phyloP scores from a whole-genome alignment of 495 filamentous ascomycete genomes.

The Lophiotrema nucula region DNA sequence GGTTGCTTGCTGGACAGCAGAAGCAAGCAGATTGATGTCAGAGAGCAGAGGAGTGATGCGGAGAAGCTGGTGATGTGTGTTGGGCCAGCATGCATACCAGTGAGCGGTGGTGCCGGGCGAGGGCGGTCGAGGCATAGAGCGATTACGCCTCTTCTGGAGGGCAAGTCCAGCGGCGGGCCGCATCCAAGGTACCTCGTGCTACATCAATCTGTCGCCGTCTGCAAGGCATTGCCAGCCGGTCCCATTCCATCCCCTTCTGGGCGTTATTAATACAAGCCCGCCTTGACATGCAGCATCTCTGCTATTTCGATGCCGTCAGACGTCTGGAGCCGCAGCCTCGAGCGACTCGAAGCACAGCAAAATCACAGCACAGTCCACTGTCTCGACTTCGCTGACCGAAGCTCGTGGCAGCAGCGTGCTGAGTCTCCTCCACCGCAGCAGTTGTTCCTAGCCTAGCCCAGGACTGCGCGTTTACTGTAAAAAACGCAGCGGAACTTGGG shows the following conservation, averaged over 20 bases:
- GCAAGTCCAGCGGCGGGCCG: conserved; percentile 13
- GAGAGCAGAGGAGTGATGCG: background rate
- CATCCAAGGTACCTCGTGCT: conserved; percentile 22
- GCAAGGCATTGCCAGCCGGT: conserved; percentile 18
- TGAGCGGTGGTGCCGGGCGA: conserved; percentile 27
- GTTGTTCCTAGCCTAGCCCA: background rate
- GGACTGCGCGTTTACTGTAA: conserved; percentile 17
- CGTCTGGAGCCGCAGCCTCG: background rate
- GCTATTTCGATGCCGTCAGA: too few species aligned
- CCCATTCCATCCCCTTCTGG: conserved; percentile 13
- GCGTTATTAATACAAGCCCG: conserved; percentile 11
- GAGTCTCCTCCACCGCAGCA: background rate
- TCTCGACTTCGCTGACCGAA: conserved; percentile 22
- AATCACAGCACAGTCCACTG: background rate
- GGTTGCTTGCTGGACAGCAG: background rate
- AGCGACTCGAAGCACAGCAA: background rate
- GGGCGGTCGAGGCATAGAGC: conserved; percentile 23
- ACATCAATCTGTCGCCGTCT: conserved; percentile 23
- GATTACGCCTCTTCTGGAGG: conserved; percentile 20
- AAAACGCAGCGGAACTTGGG: conserved; percentile 14
- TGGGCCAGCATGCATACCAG: conserved; percentile 25
- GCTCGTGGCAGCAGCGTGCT: conserved; percentile 7
- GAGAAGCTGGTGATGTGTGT: background rate
- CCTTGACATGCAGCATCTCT: background rate
- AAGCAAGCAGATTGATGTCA: background rate